phyloP scores from a whole-genome alignment of 768 basidiomycete species.

The Pulveroboletus sp. region DNA sequence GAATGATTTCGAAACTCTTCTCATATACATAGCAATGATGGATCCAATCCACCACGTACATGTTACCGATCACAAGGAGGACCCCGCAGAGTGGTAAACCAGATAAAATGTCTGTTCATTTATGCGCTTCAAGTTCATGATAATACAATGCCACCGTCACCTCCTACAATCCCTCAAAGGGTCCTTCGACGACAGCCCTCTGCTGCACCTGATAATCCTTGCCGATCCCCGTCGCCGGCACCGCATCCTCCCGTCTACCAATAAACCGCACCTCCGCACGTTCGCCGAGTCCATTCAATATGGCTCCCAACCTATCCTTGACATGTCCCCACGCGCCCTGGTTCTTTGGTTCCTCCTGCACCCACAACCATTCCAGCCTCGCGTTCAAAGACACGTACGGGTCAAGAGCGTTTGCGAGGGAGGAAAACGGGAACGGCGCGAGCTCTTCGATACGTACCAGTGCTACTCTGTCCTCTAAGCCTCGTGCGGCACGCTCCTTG shows the following conservation, averaged over 20 bases:
- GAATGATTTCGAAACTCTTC: neutral
- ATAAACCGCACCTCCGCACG: slow-evolving; percentile 44
- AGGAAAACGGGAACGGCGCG: slow-evolving; percentile 79
- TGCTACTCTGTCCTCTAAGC: slow-evolving; percentile 52
- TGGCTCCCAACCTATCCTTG: slow-evolving; percentile 46
- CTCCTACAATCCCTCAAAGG: slow-evolving; percentile 47
- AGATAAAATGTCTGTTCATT: no score
- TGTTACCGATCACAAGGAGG: no score
- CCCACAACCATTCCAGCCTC: slow-evolving; percentile 45
- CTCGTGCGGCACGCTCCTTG: slow-evolving; percentile 57
- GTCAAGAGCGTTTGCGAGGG: slow-evolving; percentile 44
- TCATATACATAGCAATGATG: neutral
- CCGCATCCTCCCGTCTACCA: slow-evolving; percentile 69
- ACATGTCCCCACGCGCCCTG: slow-evolving; percentile 82
- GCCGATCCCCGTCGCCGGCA: slow-evolving; percentile 78
- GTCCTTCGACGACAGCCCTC: slow-evolving; percentile 52
- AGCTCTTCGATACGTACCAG: slow-evolving; percentile 84
- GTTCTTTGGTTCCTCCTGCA: slow-evolving; percentile 88
- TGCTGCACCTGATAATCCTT: slow-evolving; percentile 67
- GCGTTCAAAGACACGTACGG: slow-evolving; percentile 46
- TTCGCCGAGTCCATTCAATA: slow-evolving; percentile 43
- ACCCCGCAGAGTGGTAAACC: no score
- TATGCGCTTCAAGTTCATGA: no score
- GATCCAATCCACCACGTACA: neutral
- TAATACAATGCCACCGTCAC: no score